Evolutionary conservation across 177 flowering plant species (phyloP), one percentile per base, ranked within the genome.

Genomic region (Vitis hybrid): DNA sequence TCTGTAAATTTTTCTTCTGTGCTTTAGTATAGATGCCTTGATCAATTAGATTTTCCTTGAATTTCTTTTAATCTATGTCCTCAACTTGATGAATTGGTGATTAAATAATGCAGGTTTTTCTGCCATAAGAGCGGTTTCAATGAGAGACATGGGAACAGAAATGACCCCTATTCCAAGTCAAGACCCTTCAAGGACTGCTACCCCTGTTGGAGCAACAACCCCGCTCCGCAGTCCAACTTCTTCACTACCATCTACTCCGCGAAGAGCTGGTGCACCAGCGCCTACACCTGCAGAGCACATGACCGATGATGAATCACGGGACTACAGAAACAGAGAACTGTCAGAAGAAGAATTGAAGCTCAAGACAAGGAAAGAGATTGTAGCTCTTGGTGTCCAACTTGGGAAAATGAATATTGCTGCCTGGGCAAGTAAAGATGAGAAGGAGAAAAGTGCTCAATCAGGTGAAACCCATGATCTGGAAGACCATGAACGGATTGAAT

Each of bases 141-240:
- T 89, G 97, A 88, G 97, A 71, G 97, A 91, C 68, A 91, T 82
- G 89, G 97, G 98, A 74, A 94, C 98, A 19, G 98, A 92, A 81
- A 94, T 94, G 98, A 94, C 97, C 15, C 97, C 97, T 12, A 74
- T 71, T 60, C 66, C 93, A 17, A 94, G 97, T 79, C 93, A 83
- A 80, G 97, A 92, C 78, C 97, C 97, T 66, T 94, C 95, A 52
- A 87, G 90, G 71, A 91, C 97, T 66, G 79, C 88, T 45, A 92
- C 97, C 48, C 98, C 98, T 50, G 73, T 81, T 0, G 90, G 91
- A 32, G 80, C 98, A 50, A 83, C 86, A 34, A 91, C 97, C 13
- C 97, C 98, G 51, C 73, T 88, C 45, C 92, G 93, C 7, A 94
- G 97, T 74, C 97, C 98, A 50, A 79, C 81, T 50, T 86, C 97